Percentiles rank a stretch among this genome's conserved stretches.
phyloP scores from a whole-genome alignment of 2,329 filamentous ascomycete genomes.

The Microdochium trichocladiopsis region DNA sequence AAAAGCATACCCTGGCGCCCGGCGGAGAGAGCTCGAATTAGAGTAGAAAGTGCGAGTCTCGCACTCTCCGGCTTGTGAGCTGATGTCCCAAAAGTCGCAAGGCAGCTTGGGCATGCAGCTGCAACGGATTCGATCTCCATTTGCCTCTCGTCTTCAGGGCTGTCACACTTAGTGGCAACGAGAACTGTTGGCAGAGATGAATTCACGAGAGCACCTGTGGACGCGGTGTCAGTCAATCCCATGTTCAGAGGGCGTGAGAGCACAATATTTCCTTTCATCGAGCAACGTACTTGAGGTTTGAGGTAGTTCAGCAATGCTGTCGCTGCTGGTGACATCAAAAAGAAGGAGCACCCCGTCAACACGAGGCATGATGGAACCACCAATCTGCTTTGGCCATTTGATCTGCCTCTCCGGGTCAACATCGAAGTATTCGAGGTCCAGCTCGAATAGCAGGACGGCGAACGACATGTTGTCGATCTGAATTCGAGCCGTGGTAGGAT shows the following conservation, averaged over 20 bases:
- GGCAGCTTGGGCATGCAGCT: slow-evolving; percentile 58
- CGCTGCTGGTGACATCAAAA: slow-evolving; percentile 78
- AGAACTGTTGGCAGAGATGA: slow-evolving; percentile 70
- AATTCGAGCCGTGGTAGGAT: slow-evolving; percentile 49
- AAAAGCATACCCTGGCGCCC: background rate
- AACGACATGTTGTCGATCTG: slow-evolving; percentile 51
- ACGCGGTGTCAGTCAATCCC: slow-evolving; percentile 7
- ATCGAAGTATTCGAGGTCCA: slow-evolving; percentile 60
- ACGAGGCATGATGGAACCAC: slow-evolving; percentile 63
- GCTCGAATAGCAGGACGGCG: slow-evolving; percentile 55
- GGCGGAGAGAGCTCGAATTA: slow-evolving; percentile 58
- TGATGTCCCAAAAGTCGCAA: slow-evolving; percentile 70
- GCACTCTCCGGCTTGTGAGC: slow-evolving; percentile 63
- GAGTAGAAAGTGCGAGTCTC: slow-evolving; percentile 67
- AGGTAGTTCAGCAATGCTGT: slow-evolving; percentile 67
- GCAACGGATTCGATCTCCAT: slow-evolving; percentile 62
- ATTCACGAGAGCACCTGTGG: slow-evolving; percentile 65
- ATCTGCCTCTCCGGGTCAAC: slow-evolving; percentile 50
- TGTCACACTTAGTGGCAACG: slow-evolving; percentile 86
- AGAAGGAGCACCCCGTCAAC: slow-evolving; percentile 80
- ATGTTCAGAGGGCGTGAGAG: no score
- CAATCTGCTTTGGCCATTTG: slow-evolving; percentile 60
- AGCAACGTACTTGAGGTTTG: slow-evolving; percentile 67
- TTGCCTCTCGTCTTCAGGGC: slow-evolving; percentile 60
- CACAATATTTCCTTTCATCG: no score